Evolutionary conservation across 2,329 filamentous ascomycete species (phyloP).

Genomic region (Aspergillus ruber): DNA sequence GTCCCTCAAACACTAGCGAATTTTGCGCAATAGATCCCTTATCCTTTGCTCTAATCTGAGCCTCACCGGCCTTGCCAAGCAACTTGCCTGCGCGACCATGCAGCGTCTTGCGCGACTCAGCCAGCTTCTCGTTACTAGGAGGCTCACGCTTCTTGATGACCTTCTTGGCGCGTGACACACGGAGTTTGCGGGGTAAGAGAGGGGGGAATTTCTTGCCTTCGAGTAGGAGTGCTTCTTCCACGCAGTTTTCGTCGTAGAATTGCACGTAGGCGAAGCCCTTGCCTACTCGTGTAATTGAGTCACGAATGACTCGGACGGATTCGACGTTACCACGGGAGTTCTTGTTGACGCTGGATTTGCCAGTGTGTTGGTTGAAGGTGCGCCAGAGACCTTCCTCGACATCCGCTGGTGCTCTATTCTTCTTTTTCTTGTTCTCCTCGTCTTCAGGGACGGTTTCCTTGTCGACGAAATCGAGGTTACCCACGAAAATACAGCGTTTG

Average conservation of each 20-base stretch:
- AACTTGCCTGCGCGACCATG: constrained; percentile 35
- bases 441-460: constrained; percentile 67
- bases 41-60: constrained; percentile 26
- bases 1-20: constrained; percentile 40
- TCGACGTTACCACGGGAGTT: constrained; percentile 71
- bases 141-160: constrained; percentile 41
- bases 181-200: constrained; percentile 80
- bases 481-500: constrained; percentile 88
- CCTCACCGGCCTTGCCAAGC: constrained; percentile 33
- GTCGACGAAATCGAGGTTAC: constrained; percentile 92
- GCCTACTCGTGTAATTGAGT: constrained; percentile 82
- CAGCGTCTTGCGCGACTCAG: constrained; percentile 27
- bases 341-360: constrained; percentile 18
- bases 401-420: constrained; percentile 71
- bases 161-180: constrained; percentile 80
- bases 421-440: constrained; percentile 61
- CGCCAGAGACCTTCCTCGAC: constrained; percentile 71
- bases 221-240: constrained; percentile 83
- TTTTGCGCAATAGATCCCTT: constrained; percentile 24
- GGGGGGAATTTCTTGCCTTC: constrained; percentile 91
- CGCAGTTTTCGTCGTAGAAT: constrained; percentile 80
- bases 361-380: constrained; percentile 33
- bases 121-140: constrained; percentile 12
- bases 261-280: constrained; percentile 98
- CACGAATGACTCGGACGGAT: constrained; percentile 85